A percentile compares a stretch with the other conserved stretches of the same genome.
Evolutionary conservation across 1,284 basidiomycete genomes (phyloP).

Genomic region (Cryptococcus sp.): DNA sequence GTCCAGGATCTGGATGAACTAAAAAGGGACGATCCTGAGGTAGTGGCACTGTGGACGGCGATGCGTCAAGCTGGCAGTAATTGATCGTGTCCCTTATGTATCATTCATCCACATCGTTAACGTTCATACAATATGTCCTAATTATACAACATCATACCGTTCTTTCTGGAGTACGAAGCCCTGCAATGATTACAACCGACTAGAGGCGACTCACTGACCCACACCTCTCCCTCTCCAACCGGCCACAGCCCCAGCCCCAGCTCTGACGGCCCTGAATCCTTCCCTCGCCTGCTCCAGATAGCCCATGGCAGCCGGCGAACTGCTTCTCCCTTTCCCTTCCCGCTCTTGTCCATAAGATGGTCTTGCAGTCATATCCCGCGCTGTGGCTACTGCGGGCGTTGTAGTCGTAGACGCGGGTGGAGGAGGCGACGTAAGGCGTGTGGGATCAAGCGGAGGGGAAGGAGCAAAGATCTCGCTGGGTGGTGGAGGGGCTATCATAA

Average conservation of each 20-base stretch:
- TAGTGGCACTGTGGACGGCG: constrained; percentile 14
- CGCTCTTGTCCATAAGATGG: neutral
- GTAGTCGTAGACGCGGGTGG: constrained; percentile 15
- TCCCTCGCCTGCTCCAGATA: constrained; percentile 46
- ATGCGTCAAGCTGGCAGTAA: constrained; percentile 7
- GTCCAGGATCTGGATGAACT: constrained; percentile 51
- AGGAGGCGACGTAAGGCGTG: constrained; percentile 28
- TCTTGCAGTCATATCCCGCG: neutral
- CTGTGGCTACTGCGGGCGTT: constrained; percentile 1
- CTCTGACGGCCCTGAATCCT: constrained; percentile 35
- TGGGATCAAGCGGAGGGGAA: constrained; percentile 21
- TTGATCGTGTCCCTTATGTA: neutral
- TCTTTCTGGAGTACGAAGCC: too few relatives aligned
- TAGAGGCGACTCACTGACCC: too few relatives aligned
- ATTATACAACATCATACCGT: too few relatives aligned
- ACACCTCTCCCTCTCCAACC: constrained; percentile 30
- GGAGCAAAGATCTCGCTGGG: constrained; percentile 39
- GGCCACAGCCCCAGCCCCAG: constrained; percentile 33
- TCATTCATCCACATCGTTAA: too few relatives aligned
- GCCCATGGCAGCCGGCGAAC: constrained; percentile 18
- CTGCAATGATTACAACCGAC: too few relatives aligned
- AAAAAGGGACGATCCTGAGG: constrained; percentile 40
- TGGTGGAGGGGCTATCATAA: constrained; percentile 38
- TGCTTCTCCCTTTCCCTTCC: neutral
- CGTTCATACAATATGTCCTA: too few relatives aligned